Evolutionary conservation across 2,329 filamentous ascomycete genomes (phyloP).

Genomic region (Xylaria multiplex): DNA sequence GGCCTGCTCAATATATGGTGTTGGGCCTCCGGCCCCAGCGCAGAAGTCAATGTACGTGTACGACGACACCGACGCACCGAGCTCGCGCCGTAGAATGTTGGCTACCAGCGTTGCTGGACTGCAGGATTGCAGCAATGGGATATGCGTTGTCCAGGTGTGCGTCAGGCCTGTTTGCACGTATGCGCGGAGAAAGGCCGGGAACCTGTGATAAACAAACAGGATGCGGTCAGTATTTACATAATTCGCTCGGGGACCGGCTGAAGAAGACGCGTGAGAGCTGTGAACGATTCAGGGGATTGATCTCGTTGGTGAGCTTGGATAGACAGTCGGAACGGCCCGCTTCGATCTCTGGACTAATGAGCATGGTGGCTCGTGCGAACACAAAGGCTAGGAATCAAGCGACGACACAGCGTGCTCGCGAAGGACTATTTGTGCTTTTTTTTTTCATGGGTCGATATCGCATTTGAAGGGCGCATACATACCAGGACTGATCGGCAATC

Average conservation of each 20-base stretch:
- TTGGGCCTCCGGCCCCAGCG: slow-evolving; percentile 77
- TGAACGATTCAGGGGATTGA: no score
- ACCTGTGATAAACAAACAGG: slow-evolving; percentile 57
- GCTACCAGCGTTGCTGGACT: slow-evolving; percentile 72
- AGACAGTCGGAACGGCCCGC: slow-evolving; percentile 8
- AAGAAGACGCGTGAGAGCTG: no score
- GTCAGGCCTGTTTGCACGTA: slow-evolving; percentile 73
- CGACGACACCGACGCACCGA: slow-evolving; percentile 58
- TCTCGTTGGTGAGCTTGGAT: not conserved
- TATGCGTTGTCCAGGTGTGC: slow-evolving; percentile 68
- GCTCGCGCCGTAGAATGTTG: slow-evolving; percentile 61
- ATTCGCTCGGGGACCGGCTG: no score
- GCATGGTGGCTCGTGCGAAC: not conserved
- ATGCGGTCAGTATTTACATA: slow-evolving; percentile 11
- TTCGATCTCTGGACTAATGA: not conserved
- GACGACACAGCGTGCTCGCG: not conserved
- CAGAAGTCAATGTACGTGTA: slow-evolving; percentile 81
- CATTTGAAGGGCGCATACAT: slow-evolving; percentile 38
- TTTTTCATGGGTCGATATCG: not conserved
- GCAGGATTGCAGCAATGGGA: slow-evolving; percentile 66
- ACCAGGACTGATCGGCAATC: slow-evolving; percentile 75
- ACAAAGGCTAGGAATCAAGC: not conserved
- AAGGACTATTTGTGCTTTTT: not conserved
- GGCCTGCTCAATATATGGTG: slow-evolving; percentile 68
- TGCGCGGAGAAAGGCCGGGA: slow-evolving; percentile 71